Percentiles rank a stretch among this genome's conserved stretches.
These are phyloP conservation scores for Vinca minor DNA, from an alignment of 257 asterid species.

Conservation along the genomic window DNA sequence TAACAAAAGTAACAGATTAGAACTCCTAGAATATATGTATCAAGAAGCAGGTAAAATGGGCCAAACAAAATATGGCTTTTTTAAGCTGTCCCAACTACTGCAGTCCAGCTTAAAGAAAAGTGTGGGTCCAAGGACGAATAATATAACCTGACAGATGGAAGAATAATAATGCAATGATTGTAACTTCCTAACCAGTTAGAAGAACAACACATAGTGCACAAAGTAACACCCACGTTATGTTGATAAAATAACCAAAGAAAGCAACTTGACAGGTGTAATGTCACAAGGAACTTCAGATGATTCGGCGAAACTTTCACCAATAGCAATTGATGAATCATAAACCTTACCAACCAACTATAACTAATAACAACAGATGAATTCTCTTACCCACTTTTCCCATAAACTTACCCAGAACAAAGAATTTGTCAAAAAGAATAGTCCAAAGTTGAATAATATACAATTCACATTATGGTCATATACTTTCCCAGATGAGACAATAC, in stretches of 20 bases:
- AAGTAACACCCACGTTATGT: constrained; percentile 15
- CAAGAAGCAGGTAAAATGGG: constrained; percentile 7
- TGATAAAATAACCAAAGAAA: not conserved
- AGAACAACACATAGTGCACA: constrained; percentile 10
- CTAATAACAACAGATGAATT: constrained; percentile 1
- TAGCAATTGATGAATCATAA: constrained; percentile 12
- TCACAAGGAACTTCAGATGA: constrained; percentile 12
- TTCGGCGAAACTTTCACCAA: constrained; percentile 17
- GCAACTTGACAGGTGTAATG: constrained; percentile 20
- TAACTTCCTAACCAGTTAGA: constrained; percentile 16
- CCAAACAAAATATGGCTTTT: constrained; percentile 14
- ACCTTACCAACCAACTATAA: constrained; percentile 10
- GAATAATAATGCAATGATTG: constrained; percentile 17
- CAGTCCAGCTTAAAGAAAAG: constrained; percentile 19
- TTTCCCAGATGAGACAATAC: not conserved
- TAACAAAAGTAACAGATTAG: not conserved
- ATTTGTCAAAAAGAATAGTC: not conserved
- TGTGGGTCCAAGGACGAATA: constrained; percentile 13
- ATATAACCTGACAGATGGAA: constrained; percentile 12
- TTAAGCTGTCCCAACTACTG: constrained; percentile 8
- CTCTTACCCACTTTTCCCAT: not conserved
- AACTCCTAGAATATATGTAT: not conserved
- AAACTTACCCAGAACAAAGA: not conserved
- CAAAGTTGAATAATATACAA: not conserved
- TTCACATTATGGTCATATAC: not conserved